Evolutionary conservation across 495 filamentous ascomycete genomes (phyloP), one percentile per base, ranked within the genome.

Genomic region (Neurospora tetrasperma): DNA sequence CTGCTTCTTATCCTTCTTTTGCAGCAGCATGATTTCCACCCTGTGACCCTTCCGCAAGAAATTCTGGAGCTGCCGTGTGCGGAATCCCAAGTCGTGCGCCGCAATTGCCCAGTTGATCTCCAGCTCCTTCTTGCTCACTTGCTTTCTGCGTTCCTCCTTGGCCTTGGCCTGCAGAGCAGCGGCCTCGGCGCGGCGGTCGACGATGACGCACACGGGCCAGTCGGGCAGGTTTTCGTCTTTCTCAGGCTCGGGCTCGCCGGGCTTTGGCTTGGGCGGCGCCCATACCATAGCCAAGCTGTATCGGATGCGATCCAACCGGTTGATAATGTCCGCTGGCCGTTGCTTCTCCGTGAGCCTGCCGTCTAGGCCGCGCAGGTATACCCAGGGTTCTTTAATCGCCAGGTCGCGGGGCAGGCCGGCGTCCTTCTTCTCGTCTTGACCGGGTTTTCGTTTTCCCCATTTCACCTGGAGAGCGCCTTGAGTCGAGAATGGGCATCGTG

Each of bases 21-120:
- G 72, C 71, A 85, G 84, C 71, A 94, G 73, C 69, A 88, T 69
- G 14, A 94, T 74, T 75, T 92, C 87, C 43, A 94, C 91, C 76
- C 79, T 85, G 42, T 82, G 77, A 4, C 91, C 91, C 75, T 92
- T 90, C 9, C 79, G 79, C 74, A 94, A 75, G 74, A 94, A 94
- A 66, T 75, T 81, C 69, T 81, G 80, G 78, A 94, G 74, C 80
- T 88, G 85, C 62, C 84, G 83, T 76, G 91, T 71, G 69, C 88
- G 86, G 78, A 92, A 89, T 4, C 76, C 75, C 35, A 94, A 81
- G 80, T 94, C 92, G 79, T 92, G 84, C 11, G 78, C 74, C 71
- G 88, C 89, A 74, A 95, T 94, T 38, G 90, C 89, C 94, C 94
- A 97, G 80, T 93, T 93, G 74, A 97, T 35, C 83, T 97, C 94